A percentile compares a stretch with the other conserved stretches of the same genome.
phyloP scores from a whole-genome alignment of 345 rosid species.

The Citrus inodora region DNA sequence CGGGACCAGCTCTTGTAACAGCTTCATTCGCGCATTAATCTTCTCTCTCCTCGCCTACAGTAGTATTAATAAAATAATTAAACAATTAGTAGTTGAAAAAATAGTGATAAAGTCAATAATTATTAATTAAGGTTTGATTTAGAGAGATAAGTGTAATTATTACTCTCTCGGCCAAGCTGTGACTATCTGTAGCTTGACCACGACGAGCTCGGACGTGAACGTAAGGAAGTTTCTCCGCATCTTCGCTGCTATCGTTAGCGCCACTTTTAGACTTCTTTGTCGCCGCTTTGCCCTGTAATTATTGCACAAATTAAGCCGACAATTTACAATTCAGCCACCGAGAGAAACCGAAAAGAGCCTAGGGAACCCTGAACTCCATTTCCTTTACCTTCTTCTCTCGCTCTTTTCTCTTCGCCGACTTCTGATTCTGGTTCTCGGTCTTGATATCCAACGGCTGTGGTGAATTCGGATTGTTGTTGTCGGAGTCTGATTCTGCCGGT shows the following conservation, averaged over 20 bases:
- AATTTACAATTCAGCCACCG: not conserved
- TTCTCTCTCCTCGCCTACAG: conserved; percentile 68
- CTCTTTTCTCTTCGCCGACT: conserved; percentile 46
- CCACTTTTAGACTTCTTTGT: conserved; percentile 45
- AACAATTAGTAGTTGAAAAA: not conserved
- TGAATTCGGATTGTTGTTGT: conserved; percentile 22
- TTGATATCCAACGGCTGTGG: conserved; percentile 23
- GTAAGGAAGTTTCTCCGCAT: conserved; percentile 50
- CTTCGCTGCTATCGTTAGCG: conserved; percentile 35
- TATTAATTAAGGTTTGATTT: conserved; percentile 5
- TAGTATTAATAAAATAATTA: conserved; percentile 1
- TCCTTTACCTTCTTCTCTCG: conserved; percentile 46
- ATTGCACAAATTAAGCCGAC: not conserved
- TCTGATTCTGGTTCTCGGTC: conserved; percentile 27
- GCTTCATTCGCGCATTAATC: conserved; percentile 62
- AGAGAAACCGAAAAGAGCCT: not conserved
- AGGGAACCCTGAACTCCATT: not conserved
- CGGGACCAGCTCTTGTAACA: conserved; percentile 65
- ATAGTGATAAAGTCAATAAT: not conserved
- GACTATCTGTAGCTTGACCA: conserved; percentile 71
- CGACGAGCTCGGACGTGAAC: conserved; percentile 72
- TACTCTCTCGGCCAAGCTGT: conserved; percentile 72
- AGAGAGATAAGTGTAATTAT: not conserved
- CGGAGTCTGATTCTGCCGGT: conserved; percentile 35
- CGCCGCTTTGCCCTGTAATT: conserved; percentile 34